Conservation (phyloP, 352 stramenopile genomes). For the Phytopythium mirpurense region DNA sequence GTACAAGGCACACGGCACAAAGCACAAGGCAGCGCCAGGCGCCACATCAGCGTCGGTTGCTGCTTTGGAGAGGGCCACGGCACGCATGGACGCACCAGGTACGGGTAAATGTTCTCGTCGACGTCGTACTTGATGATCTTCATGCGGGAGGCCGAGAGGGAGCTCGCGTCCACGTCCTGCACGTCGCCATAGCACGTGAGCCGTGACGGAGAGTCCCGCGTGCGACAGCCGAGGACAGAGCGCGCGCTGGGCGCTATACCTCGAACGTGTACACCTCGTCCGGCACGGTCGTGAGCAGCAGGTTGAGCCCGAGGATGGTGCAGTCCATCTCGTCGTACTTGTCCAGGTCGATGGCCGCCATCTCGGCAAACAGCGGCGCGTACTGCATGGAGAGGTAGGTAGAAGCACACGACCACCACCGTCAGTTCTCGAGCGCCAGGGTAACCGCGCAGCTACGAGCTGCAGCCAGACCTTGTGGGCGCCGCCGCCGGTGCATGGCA, state of each 20-base stretch:
- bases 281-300: conserved; percentile 93
- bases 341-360: conserved; percentile 78
- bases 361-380: conserved; percentile 53
- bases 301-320: conserved; percentile 96
- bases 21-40: too few species aligned
- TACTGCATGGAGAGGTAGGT: too few species aligned
- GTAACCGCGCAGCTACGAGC: neutral
- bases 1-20: too few species aligned
- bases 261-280: conserved; percentile 98
- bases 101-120: conserved; percentile 79
- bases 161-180: conserved; percentile 78
- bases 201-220: neutral
- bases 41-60: too few species aligned
- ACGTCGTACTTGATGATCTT: conserved; percentile 77
- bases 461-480: conserved; percentile 63
- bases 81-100: conserved; percentile 57
- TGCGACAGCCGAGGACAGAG: neutral
- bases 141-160: conserved; percentile 63
- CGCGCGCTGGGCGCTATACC: conserved; percentile 23
- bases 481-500: conserved; percentile 78
- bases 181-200: too few species aligned
- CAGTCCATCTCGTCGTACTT: conserved; percentile 95
- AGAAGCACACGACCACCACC: neutral
- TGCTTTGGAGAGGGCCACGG: too few species aligned
- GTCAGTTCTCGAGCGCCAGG: neutral